phyloP scores from a whole-genome alignment of 495 filamentous ascomycete genomes.

The Neurospora sublineolata region DNA sequence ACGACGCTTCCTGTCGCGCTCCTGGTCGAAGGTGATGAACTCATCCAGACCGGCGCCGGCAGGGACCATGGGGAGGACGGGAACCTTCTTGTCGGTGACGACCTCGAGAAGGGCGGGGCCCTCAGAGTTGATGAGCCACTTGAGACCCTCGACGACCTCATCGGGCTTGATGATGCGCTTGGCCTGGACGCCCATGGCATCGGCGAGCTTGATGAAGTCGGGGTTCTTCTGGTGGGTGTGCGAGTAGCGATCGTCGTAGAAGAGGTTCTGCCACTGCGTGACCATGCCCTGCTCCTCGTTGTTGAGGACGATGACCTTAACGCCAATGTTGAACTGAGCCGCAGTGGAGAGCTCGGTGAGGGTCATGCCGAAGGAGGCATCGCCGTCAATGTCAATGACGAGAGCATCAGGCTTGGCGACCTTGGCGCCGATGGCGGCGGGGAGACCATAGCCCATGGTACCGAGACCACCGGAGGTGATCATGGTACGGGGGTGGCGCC shows the following conservation, averaged over 20 bases:
- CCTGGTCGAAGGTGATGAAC: conserved; percentile 83
- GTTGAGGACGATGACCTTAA: conserved; percentile 86
- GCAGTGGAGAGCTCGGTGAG: conserved; percentile 84
- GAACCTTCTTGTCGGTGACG: conserved; percentile 77
- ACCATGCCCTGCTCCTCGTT: conserved; percentile 98
- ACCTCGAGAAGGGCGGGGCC: conserved; percentile 63
- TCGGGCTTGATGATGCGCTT: conserved; percentile 52
- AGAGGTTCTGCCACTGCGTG: conserved; percentile 88
- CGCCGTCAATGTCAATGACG: conserved; percentile 90
- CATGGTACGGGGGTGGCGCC: conserved; percentile 76
- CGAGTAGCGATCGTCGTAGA: conserved; percentile 85
- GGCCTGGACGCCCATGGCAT: conserved; percentile 70
- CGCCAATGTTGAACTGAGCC: conserved; percentile 80
- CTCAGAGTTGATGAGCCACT: conserved; percentile 78
- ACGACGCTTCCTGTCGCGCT: conserved; percentile 52
- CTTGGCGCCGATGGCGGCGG: conserved; percentile 87
- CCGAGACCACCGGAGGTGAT: conserved; percentile 86
- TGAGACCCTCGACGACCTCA: conserved; percentile 64
- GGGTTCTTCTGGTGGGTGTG: conserved; percentile 88
- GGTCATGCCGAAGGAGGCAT: conserved; percentile 96
- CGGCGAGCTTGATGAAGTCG: conserved; percentile 73
- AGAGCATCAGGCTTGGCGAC: conserved; percentile 75
- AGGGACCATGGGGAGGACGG: conserved; percentile 94
- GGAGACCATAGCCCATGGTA: conserved; percentile 92
- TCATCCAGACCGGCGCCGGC: conserved; percentile 79